Conservation (phyloP, 768 basidiomycete genomes). For the Leccinum incarnatum region DNA sequence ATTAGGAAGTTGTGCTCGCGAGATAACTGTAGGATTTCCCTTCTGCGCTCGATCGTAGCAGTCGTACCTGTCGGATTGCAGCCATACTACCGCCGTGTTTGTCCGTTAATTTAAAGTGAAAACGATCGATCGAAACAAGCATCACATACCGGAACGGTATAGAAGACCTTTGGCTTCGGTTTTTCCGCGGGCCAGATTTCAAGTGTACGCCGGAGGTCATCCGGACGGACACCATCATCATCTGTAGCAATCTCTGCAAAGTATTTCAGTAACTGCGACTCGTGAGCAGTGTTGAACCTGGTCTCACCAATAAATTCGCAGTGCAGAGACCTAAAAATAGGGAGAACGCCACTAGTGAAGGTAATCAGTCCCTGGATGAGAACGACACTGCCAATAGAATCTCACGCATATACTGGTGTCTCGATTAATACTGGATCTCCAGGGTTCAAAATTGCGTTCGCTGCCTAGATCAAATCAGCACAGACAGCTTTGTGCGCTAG, state of each 20-base stretch:
- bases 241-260: slow-evolving; percentile 75
- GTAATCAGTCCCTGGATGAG: slow-evolving; percentile 10
- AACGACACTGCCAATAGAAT: slow-evolving; percentile 16
- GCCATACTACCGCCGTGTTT: slow-evolving; percentile 54
- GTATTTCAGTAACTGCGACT: slow-evolving; percentile 2
- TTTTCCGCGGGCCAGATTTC: slow-evolving; percentile 73
- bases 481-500: not conserved
- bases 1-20: slow-evolving; percentile 76
- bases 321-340: slow-evolving; percentile 54
- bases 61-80: slow-evolving; percentile 88
- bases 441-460: slow-evolving; percentile 66
- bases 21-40: slow-evolving; percentile 69
- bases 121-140: slow-evolving; percentile 7
- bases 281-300: not conserved
- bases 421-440: slow-evolving; percentile 84
- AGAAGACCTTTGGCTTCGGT: slow-evolving; percentile 73
- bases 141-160: slow-evolving; percentile 68
- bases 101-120: not conserved
- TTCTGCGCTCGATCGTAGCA: slow-evolving; percentile 62
- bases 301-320: slow-evolving; percentile 58
- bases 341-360: slow-evolving; percentile 56
- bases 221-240: slow-evolving; percentile 61
- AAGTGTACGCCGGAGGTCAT: slow-evolving; percentile 58
- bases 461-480: slow-evolving; percentile 47
- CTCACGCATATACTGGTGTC: slow-evolving; percentile 74